These are phyloP conservation scores for Colletotrichum truncatum DNA, from an alignment of 2,329 filamentous ascomycete species.

Conservation along the genomic window DNA sequence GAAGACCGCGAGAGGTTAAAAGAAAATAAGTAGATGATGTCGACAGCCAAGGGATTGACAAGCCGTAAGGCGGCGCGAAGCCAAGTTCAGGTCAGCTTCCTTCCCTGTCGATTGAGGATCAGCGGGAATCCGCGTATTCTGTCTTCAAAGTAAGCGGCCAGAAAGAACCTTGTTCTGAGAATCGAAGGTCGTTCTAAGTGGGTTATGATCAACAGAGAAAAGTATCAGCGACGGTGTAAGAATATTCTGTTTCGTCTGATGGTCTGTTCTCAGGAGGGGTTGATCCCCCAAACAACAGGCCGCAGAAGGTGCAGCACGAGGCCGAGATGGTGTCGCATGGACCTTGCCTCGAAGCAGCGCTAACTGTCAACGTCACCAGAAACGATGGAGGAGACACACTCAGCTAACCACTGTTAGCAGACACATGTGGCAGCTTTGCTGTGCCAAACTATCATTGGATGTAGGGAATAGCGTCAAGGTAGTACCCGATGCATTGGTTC, in stretches of 20 bases:
- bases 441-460: not conserved
- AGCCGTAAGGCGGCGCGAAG: not conserved
- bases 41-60: not conserved
- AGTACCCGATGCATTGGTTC: not conserved
- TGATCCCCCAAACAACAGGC: not conserved
- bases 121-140: not conserved
- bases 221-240: not conserved
- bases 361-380: constrained; percentile 5
- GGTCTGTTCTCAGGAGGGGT: constrained; percentile 6
- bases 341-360: not conserved
- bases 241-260: constrained; percentile 27
- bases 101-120: constrained; percentile 20
- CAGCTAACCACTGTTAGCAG: not conserved
- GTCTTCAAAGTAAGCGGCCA: not conserved
- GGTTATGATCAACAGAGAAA: not conserved
- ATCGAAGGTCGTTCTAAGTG: not conserved
- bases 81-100: constrained; percentile 9
- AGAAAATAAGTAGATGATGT: not conserved
- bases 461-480: not conserved
- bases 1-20: not conserved
- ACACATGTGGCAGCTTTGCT: constrained; percentile 3
- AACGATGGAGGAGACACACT: not conserved
- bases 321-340: constrained; percentile 13
- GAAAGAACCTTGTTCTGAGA: not conserved
- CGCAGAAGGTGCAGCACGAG: constrained; percentile 4